These are phyloP conservation scores for Citrus australasica DNA, from an alignment of 345 rosid species.

Conservation along the genomic window DNA sequence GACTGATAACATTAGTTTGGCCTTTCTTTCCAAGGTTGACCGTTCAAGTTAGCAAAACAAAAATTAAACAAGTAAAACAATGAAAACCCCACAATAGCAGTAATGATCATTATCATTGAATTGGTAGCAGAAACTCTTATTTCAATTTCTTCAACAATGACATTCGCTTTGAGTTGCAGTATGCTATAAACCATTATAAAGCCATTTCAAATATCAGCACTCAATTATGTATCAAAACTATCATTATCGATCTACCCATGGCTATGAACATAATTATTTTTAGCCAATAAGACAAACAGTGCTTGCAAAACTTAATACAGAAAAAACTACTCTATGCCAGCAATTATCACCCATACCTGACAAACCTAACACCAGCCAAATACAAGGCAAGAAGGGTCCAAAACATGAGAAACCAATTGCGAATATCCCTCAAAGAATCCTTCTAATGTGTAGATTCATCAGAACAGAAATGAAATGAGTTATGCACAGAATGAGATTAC, in stretches of 20 bases:
- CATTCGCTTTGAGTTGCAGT: background rate
- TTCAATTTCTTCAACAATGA: background rate
- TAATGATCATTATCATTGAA: background rate
- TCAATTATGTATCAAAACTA: background rate
- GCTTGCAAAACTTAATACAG: background rate
- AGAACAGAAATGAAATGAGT: background rate
- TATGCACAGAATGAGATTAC: constrained; percentile 33
- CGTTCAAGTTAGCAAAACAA: background rate
- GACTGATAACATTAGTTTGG: background rate
- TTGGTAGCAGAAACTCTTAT: background rate
- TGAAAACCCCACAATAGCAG: background rate
- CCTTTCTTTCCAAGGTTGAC: background rate
- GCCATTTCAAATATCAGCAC: background rate
- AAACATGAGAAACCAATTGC: background rate
- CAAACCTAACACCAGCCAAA: background rate
- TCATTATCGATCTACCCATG: background rate
- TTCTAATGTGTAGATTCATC: background rate
- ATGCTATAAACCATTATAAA: background rate
- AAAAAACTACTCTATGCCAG: too few relatives aligned
- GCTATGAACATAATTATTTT: background rate
- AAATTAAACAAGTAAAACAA: background rate
- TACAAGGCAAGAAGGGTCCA: too few relatives aligned
- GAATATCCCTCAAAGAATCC: background rate
- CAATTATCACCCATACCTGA: too few relatives aligned
- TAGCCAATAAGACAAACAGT: background rate